Evolutionary conservation across 495 filamentous ascomycete species (phyloP), one percentile per base, ranked within the genome.

Genomic region (Aspergillus avenaceus): DNA sequence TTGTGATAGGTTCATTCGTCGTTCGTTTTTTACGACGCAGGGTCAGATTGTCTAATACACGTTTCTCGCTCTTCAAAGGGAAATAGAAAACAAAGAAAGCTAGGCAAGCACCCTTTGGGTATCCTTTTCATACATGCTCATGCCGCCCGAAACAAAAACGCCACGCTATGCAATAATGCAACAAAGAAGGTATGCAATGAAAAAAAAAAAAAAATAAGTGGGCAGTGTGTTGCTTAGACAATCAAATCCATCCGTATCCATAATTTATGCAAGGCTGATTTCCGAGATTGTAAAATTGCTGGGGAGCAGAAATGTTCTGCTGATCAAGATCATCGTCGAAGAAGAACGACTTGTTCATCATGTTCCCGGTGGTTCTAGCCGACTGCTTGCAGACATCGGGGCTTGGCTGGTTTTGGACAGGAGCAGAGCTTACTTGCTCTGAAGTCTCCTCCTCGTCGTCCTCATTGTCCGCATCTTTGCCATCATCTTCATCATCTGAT

Each of bases 401-500:
- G 7, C 28, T 47, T 8, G 50, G 51, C 21, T 52, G 47, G 19
- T 53, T 55, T 19, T 48, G 37, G 26, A 51, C 31, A 8, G 51
- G 43, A 14, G 24, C 41, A 4, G 34, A 29, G 24, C 12, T 29
- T 34, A 11, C 31, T 29, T 27, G 36, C 19, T 41, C 31, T 4
- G 62, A 60, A 16, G 66, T 54, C 16, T 68, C 37, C 13, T 42
- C 61, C 19, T 64, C 68, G 34, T 72, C 72, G 11, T 74, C 71
- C 11, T 72, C 72, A 12, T 61, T 71, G 5, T 74, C 70, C 9
- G 69, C 70, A 8, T 75, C 76, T 3, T 63, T 54, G 11, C 60
- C 62, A 12, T 76, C 71, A 8, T 70, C 72, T 16, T 73, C 73
- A 12, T 72, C 79, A 0, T 80, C 75, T 13, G 87, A 85, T 11